A percentile compares a stretch with the other conserved stretches of the same genome.
phyloP scores from a whole-genome alignment of 2,329 filamentous ascomycete species.

The Cercospora sp. region DNA sequence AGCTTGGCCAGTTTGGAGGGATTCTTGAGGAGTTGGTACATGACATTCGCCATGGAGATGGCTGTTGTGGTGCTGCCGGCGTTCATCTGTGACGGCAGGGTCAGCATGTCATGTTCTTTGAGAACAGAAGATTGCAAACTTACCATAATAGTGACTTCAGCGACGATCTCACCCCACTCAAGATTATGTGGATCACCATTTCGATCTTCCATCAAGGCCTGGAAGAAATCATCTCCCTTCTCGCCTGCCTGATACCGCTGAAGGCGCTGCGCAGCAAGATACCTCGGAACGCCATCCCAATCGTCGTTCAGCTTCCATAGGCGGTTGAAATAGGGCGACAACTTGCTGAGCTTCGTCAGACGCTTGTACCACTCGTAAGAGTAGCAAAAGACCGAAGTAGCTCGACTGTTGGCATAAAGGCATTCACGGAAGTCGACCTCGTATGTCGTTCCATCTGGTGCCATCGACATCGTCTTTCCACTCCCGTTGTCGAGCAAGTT shows the following conservation, averaged over 20 bases:
- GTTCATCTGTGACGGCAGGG: constrained; percentile 36
- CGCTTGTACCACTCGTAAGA: constrained; percentile 54
- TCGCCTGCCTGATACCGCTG: constrained; percentile 54
- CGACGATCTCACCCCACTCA: constrained; percentile 60
- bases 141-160: constrained; percentile 55
- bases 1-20: constrained; percentile 41
- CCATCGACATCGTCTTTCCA: constrained; percentile 35
- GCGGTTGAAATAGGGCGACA: constrained; percentile 47
- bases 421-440: constrained; percentile 52
- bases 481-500: constrained; percentile 35
- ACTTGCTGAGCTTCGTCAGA: constrained; percentile 50
- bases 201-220: constrained; percentile 56
- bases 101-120: too few relatives aligned
- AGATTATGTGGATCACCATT: constrained; percentile 50
- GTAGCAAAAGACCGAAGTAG: constrained; percentile 55
- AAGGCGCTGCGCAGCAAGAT: constrained; percentile 49
- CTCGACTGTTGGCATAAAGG: constrained; percentile 54
- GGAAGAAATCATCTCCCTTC: constrained; percentile 61
- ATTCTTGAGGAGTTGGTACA: constrained; percentile 42
- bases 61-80: constrained; percentile 50
- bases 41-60: constrained; percentile 43
- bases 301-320: constrained; percentile 45
- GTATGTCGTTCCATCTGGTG: constrained; percentile 46
- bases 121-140: not conserved
- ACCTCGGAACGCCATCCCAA: constrained; percentile 51